A percentile compares a stretch with the other conserved stretches of the same genome.
phyloP scores from a whole-genome alignment of 768 basidiomycete species.

The Agrocybe pediades region DNA sequence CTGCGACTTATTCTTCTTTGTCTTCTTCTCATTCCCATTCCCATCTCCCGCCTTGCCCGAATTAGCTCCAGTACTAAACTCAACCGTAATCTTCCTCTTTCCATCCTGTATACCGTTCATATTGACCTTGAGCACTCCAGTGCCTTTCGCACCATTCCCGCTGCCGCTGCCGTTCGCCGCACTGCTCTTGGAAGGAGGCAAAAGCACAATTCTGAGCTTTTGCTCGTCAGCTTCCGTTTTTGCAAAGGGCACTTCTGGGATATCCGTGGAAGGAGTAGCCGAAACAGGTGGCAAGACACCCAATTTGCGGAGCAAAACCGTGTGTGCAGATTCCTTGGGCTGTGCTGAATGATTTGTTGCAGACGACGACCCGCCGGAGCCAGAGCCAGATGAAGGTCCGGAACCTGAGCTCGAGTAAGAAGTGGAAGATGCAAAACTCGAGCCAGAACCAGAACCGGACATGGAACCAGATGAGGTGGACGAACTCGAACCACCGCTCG shows the following conservation, averaged over 20 bases:
- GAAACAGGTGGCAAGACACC: constrained; percentile 11
- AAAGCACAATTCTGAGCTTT: constrained; percentile 51
- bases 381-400: too few relatives aligned
- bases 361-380: too few relatives aligned
- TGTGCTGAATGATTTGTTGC: too few relatives aligned
- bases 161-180: not conserved
- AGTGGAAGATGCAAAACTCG: too few relatives aligned
- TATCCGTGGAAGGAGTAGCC: constrained; percentile 43
- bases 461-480: too few relatives aligned
- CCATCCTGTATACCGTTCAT: constrained; percentile 6
- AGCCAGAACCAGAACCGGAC: too few relatives aligned
- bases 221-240: constrained; percentile 51
- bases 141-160: not conserved
- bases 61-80: not conserved
- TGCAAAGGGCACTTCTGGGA: constrained; percentile 60
- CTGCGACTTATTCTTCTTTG: too few relatives aligned
- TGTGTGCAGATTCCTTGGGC: too few relatives aligned
- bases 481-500: constrained; percentile 13
- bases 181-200: constrained; percentile 17
- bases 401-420: too few relatives aligned
- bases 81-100: constrained; percentile 10
- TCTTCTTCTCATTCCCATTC: constrained; percentile 4
- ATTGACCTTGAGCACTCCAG: constrained; percentile 3
- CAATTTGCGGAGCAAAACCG: not conserved
- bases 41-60: not conserved